Evolutionary conservation across 345 rosid species (phyloP).

Genomic region (Barbarea vulgaris): DNA sequence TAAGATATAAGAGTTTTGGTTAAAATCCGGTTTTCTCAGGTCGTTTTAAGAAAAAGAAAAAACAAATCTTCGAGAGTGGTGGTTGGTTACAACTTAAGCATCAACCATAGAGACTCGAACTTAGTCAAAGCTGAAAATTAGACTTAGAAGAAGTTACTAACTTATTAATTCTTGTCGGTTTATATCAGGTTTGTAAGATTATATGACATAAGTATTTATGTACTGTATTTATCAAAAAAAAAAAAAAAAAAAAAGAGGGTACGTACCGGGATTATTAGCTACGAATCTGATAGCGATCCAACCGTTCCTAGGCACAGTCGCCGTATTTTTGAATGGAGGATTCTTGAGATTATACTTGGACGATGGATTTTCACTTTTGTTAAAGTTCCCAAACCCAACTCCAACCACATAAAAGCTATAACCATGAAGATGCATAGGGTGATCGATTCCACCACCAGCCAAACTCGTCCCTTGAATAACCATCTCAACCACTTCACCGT

Average conservation of each 20-base stretch:
- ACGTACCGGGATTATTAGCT: conserved; percentile 36
- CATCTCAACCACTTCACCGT: conserved; percentile 21
- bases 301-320: conserved; percentile 31
- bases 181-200: not conserved
- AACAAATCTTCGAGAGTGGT: not conserved
- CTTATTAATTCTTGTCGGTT: not conserved
- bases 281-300: conserved; percentile 34
- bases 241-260: not conserved
- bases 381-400: conserved; percentile 30
- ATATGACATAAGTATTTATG: not conserved
- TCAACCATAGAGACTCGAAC: not conserved
- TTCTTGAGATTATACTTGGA: conserved; percentile 26
- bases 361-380: conserved; percentile 17
- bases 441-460: conserved; percentile 26
- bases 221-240: too few species aligned
- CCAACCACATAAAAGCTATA: conserved; percentile 31
- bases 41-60: not conserved
- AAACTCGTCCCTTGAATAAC: conserved; percentile 38
- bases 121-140: not conserved
- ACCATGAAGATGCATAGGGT: conserved; percentile 41
- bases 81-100: not conserved
- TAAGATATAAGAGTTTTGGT: not conserved
- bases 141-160: not conserved
- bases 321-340: conserved; percentile 32
- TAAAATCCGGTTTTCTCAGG: not conserved